Percentiles rank a stretch among this genome's conserved stretches.
Conservation (phyloP, 805 yeast species). For the Komagataella populi region DNA sequence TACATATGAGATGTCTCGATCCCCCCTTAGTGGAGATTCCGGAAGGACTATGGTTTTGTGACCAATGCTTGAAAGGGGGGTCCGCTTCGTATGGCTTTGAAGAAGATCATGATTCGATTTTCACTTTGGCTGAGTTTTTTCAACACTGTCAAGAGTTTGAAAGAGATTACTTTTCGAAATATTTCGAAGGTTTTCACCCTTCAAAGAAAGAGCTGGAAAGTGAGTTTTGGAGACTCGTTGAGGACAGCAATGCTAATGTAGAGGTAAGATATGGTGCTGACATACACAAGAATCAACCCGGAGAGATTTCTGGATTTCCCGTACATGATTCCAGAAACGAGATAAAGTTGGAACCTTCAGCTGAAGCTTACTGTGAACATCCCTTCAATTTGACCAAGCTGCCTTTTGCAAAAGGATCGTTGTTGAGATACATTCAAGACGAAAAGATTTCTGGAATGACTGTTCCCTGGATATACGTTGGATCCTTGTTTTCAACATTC, state of each 20-base stretch:
- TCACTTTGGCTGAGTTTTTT: conserved; percentile 37
- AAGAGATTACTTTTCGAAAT: conserved; percentile 23
- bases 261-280: conserved; percentile 80
- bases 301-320: conserved; percentile 69
- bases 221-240: conserved; percentile 47
- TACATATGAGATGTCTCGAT: conserved; percentile 53
- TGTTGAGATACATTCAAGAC: conserved; percentile 44
- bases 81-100: conserved; percentile 84
- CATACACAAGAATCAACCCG: conserved; percentile 51
- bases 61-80: conserved; percentile 63
- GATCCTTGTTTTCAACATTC: conserved; percentile 80
- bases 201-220: conserved; percentile 35
- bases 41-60: conserved; percentile 64
- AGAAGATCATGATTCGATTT: conserved; percentile 40
- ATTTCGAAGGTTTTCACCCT: conserved; percentile 16
- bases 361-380: conserved; percentile 31
- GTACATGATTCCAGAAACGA: conserved; percentile 19
- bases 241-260: conserved; percentile 25
- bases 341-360: conserved; percentile 6
- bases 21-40: conserved; percentile 44
- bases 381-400: conserved; percentile 68
- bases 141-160: conserved; percentile 37
- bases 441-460: conserved; percentile 85
- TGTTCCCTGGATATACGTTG: conserved; percentile 88
- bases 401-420: conserved; percentile 58